These are phyloP conservation scores for Salix purpurea DNA, from an alignment of 345 rosid species.

Conservation along the genomic window DNA sequence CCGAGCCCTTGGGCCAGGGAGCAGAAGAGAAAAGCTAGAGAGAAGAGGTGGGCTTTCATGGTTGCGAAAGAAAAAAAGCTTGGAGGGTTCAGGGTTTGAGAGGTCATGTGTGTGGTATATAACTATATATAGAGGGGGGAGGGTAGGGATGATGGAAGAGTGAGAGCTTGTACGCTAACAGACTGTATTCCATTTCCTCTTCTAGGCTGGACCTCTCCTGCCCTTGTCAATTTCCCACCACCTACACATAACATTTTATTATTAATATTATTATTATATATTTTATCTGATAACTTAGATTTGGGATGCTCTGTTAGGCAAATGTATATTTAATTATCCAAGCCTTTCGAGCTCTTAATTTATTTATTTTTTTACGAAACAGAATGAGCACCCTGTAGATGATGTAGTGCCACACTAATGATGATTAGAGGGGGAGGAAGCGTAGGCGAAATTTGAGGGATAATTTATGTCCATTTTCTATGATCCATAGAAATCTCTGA, in stretches of 20 bases:
- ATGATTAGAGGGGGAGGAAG: background rate
- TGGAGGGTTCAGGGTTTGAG: conserved; percentile 7
- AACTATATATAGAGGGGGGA: conserved; percentile 16
- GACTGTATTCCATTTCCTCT: conserved; percentile 61
- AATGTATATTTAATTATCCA: background rate
- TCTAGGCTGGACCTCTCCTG: conserved; percentile 22
- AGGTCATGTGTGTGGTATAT: conserved; percentile 11
- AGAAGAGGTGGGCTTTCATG: conserved; percentile 27
- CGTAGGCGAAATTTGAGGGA: background rate
- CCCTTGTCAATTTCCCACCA: conserved; percentile 5
- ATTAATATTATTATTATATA: background rate
- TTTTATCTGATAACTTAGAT: background rate
- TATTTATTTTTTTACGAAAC: background rate
- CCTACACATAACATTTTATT: conserved; percentile 5
- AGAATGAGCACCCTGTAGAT: background rate
- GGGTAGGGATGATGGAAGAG: background rate
- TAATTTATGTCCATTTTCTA: background rate
- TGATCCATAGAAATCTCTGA: background rate
- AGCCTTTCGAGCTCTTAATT: background rate
- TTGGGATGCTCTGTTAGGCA: conserved; percentile 2
- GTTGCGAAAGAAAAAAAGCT: background rate
- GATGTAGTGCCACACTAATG: background rate
- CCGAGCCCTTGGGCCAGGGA: conserved; percentile 28
- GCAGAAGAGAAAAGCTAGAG: conserved; percentile 23
- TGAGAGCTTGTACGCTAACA: conserved; percentile 28